A percentile compares a stretch with the other conserved stretches of the same genome.
Evolutionary conservation across 2,329 filamentous ascomycete genomes (phyloP).

Genomic region (Balansia obtecta): DNA sequence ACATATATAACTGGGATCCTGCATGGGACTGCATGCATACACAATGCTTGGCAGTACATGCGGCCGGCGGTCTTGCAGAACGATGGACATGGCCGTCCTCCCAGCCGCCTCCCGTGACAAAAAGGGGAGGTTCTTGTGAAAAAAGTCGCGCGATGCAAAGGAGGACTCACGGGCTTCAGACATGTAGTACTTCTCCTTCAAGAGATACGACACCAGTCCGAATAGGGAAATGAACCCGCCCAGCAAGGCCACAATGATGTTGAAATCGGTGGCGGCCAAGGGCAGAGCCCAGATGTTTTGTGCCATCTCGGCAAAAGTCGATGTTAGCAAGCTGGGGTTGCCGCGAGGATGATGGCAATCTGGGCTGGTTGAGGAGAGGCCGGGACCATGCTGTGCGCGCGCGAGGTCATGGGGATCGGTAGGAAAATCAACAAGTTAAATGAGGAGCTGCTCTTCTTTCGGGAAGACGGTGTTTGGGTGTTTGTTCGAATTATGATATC

Average conservation of each 20-base stretch:
- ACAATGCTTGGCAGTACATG: neutral
- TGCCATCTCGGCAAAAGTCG: conserved; percentile 10
- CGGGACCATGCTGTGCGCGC: conserved; percentile 5
- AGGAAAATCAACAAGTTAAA: neutral
- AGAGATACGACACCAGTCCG: conserved; percentile 75
- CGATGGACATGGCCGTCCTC: too few species aligned
- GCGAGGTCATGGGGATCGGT: neutral
- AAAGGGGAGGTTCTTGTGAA: neutral
- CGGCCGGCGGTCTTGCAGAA: neutral
- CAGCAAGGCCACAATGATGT: conserved; percentile 66
- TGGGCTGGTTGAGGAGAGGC: conserved; percentile 2
- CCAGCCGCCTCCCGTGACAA: too few species aligned
- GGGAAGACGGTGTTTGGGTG: neutral
- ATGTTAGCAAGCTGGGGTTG: conserved; percentile 11
- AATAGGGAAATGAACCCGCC: conserved; percentile 88
- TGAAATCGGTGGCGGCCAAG: conserved; percentile 62
- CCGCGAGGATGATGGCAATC: neutral
- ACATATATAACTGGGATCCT: neutral
- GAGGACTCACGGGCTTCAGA: conserved; percentile 67
- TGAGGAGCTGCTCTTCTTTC: neutral
- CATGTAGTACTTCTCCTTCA: conserved; percentile 83
- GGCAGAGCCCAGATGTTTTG: conserved; percentile 20
- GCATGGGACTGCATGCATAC: neutral
- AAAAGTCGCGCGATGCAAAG: neutral
- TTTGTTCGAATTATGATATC: too few species aligned